A percentile compares a stretch with the other conserved stretches of the same genome.
phyloP scores from a whole-genome alignment of 1,139 yeast species.

The Pichia sp. region DNA sequence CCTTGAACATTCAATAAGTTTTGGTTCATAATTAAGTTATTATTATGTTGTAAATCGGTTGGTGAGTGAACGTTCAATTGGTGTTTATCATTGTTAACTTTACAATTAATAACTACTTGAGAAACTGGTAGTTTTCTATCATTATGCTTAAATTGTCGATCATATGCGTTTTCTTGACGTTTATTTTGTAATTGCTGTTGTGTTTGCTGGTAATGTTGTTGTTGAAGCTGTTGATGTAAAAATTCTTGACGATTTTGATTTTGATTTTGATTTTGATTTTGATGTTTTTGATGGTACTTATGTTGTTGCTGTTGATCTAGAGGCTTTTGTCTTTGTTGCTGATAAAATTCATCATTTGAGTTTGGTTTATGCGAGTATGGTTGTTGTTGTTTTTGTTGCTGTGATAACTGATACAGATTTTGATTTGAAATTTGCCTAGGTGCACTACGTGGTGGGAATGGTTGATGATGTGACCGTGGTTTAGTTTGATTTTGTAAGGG shows the following conservation, averaged over 20 bases:
- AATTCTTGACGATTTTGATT: conserved; percentile 1
- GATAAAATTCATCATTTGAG: not conserved
- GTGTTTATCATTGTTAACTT: not conserved
- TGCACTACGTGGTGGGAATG: not conserved
- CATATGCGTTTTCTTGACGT: not conserved
- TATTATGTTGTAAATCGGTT: conserved; percentile 1
- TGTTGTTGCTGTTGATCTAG: conserved; percentile 1
- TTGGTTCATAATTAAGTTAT: not conserved
- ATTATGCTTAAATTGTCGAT: not conserved
- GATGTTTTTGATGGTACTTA: conserved; percentile 5
- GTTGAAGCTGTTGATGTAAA: conserved; percentile 9
- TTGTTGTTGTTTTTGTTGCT: conserved; percentile 1
- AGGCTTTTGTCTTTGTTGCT: not conserved
- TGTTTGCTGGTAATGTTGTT: conserved; percentile 2
- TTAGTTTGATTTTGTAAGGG: not conserved
- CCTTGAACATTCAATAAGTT: not conserved
- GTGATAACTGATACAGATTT: conserved; percentile 5
- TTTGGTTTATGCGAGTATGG: no score
- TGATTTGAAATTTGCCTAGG: conserved; percentile 1
- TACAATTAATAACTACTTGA: not conserved
- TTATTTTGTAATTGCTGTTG: not conserved
- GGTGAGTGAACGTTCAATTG: not conserved
- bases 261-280: conserved; percentile 1
- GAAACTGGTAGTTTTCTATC: not conserved
- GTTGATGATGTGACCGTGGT: not conserved